phyloP scores from a whole-genome alignment of 1,284 basidiomycete genomes.

The Tremellales sp. region DNA sequence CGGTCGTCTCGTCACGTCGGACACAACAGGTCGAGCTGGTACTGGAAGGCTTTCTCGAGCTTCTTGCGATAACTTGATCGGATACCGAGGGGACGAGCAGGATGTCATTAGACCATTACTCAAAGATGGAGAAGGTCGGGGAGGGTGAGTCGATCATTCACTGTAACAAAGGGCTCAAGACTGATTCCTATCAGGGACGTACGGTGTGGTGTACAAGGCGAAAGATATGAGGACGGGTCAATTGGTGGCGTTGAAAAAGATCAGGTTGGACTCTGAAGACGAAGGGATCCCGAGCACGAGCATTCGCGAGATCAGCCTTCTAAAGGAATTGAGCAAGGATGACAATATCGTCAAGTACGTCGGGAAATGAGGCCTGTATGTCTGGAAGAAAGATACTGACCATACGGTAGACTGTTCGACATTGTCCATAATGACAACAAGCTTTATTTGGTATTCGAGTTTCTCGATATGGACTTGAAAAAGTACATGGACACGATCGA shows the following conservation, averaged over 20 bases:
- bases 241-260: conserved; percentile 95
- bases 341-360: conserved; percentile 79
- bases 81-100: neutral
- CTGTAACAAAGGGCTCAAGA: neutral
- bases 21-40: too few species aligned
- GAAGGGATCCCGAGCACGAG: conserved; percentile 95
- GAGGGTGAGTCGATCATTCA: conserved; percentile 49
- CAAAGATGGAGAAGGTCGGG: conserved; percentile 78
- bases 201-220: conserved; percentile 97
- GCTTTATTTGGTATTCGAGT: conserved; percentile 97
- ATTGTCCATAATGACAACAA: conserved; percentile 98
- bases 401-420: conserved; percentile 79
- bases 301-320: conserved; percentile 91
- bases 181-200: conserved; percentile 76
- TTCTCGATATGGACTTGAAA: conserved; percentile 96
- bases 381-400: neutral
- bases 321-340: conserved; percentile 88
- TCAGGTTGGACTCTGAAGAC: conserved; percentile 90
- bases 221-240: conserved; percentile 68
- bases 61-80: too few species aligned
- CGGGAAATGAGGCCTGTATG: neutral
- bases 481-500: conserved; percentile 99
- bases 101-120: conserved; percentile 50
- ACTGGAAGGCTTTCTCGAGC: too few species aligned
- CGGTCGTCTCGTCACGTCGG: too few species aligned